Conservation (phyloP, 805 yeast species). For the Millerago galiae region DNA sequence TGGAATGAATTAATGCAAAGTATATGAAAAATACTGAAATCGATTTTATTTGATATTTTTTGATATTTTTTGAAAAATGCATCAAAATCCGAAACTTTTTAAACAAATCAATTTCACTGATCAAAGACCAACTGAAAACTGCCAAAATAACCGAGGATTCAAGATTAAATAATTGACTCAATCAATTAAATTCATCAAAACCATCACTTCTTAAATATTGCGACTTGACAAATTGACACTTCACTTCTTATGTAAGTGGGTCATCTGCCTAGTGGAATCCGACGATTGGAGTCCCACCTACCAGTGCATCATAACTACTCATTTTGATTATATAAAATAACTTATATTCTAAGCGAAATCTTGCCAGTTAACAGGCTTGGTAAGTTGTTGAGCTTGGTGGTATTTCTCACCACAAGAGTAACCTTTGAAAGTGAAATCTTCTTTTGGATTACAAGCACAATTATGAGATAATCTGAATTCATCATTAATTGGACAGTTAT, state of each 20-base stretch:
- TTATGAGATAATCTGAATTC: conserved; percentile 50
- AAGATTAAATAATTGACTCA: no score
- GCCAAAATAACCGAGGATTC: background rate
- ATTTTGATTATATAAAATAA: no score
- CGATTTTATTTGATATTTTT: background rate
- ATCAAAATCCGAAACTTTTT: conserved; percentile 8
- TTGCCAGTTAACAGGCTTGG: conserved; percentile 69
- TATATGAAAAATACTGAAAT: background rate
- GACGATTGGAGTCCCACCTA: background rate
- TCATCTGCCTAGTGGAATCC: background rate
- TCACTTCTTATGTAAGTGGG: background rate
- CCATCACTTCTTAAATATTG: no score
- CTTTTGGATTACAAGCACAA: conserved; percentile 70
- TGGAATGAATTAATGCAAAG: background rate
- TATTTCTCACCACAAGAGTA: conserved; percentile 68
- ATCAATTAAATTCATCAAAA: no score
- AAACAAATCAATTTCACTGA: conserved; percentile 1
- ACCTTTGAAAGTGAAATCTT: conserved; percentile 76
- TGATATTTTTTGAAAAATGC: conserved; percentile 3
- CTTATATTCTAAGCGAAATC: conserved; percentile 28
- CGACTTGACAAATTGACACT: no score
- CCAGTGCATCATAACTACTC: background rate
- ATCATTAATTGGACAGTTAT: conserved; percentile 70
- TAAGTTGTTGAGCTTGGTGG: conserved; percentile 45
- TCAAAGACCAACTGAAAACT: background rate